Evolutionary conservation across 179 eudicot genomes (phyloP), one percentile per base, ranked within the genome.

Genomic region (Sideroxylon spinosum): DNA sequence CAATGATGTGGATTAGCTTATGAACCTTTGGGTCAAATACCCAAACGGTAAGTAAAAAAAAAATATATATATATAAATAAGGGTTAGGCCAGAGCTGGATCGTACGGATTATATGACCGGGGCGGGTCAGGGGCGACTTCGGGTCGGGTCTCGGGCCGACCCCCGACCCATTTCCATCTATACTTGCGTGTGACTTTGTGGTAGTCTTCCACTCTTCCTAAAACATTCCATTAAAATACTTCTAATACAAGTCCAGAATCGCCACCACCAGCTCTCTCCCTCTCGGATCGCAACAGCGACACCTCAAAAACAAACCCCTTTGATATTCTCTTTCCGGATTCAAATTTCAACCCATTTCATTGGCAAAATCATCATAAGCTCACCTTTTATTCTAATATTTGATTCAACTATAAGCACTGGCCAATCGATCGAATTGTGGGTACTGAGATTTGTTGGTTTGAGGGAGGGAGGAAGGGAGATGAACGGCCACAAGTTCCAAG

Each of bases 401-500:
- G 57, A 23, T 1, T 19, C 68, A 7, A 25, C 13, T 0, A n/a
- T n/a, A 25, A 64, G 29, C 9, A 20, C 3, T 26, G 17, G 29
- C 74, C 57, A 11, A 46, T 46, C 26, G 29, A 70, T 70, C 57
- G 29, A 49, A 19, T 11, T 8, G 57, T n/a, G 10, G 1, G 57
- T n/a, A 4, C 57, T 22, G 56, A 46, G 74, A 48, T 59, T 37
- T 37, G 67, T 2, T 59, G 55, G 68, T n/a, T 19, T 37, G 44
- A 37, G 4, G 3, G 44, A 37, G 44, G 44, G 44, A 37, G 26
- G 72, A 53, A 60, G 49, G n/a, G 48, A 46, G 78, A 75, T 61
- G 78, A 62, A 23, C 68, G 32, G 20, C 57, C 68, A 62, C 49
- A 78, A 59, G 49, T 48, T 78, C 49, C 69, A 78, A 78, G 67